These are phyloP conservation scores for Gnetum montanum DNA, from an alignment of 75 land plant species.

Conservation along the genomic window DNA sequence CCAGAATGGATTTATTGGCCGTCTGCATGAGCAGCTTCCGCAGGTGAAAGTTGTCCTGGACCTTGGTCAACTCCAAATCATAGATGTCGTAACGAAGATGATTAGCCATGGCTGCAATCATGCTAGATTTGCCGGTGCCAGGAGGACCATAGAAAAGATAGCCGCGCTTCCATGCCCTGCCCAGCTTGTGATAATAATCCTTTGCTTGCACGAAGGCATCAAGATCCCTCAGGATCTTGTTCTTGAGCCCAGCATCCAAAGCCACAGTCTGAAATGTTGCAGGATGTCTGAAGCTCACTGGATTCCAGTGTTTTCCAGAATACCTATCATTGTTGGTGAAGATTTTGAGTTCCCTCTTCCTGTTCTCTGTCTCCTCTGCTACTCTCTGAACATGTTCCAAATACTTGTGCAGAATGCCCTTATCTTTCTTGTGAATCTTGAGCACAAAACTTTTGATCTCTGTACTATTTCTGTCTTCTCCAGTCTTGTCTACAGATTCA, in stretches of 20 bases:
- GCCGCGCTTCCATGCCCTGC: conserved; percentile 81
- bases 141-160: conserved; percentile 76
- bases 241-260: conserved; percentile 45
- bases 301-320: conserved; percentile 66
- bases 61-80: conserved; percentile 51
- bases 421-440: conserved; percentile 36
- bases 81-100: conserved; percentile 58
- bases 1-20: conserved; percentile 28
- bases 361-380: conserved; percentile 40
- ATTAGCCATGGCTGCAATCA: conserved; percentile 75
- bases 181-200: conserved; percentile 51
- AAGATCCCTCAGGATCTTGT: conserved; percentile 34
- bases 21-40: conserved; percentile 24
- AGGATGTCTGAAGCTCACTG: conserved; percentile 56
- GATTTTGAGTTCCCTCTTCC: conserved; percentile 27
- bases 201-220: conserved; percentile 43
- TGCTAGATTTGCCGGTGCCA: conserved; percentile 80
- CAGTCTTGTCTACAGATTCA: conserved; percentile 3
- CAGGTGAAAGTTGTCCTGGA: conserved; percentile 21
- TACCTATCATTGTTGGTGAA: conserved; percentile 19
- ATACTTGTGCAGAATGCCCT: conserved; percentile 57
- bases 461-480: conserved; percentile 8
- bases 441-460: conserved; percentile 25
- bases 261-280: conserved; percentile 51
- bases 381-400: conserved; percentile 51